Evolutionary conservation across 208 protist species (phyloP), one percentile per base, ranked within the genome.

Genomic region (Leishmania major): DNA sequence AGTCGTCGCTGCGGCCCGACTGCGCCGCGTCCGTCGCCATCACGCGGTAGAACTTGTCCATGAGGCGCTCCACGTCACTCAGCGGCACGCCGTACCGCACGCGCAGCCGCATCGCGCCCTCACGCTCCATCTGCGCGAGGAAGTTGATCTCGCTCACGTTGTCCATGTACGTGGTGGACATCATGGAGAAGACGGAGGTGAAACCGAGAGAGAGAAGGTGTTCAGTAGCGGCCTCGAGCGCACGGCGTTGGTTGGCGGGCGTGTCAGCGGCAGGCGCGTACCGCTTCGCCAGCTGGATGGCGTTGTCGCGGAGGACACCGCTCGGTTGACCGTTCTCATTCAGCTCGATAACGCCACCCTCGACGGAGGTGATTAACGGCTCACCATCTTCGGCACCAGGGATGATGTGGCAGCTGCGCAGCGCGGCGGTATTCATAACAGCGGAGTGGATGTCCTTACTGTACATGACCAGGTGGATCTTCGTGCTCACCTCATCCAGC

Each of bases 291-390:
- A 83, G 49, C 45, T 77, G 70, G 5, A 93, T 86, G 17, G 90
- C 92, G 57, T 91, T 91, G 73, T 95, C 90, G 67, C 89, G 84
- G n/a, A 95, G 73, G 51, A 94, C 77, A 31, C 90, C 92, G 60
- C 81, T 95, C 28, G 90, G 89, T 74, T 83, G 74, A 17, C 91
- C 90, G 49, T 84, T 59, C 43, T 51, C 86, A 45, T 89, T 84
- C 22, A 73, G 40, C 78, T 91, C 88, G 60, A 91, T 87, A 35
- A 77, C 77, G 37, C 88, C 87, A 17, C 83, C 82, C 43, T 87
- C 85, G 17, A 89, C 78, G 15, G 59, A 37, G 35, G 89, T 90
- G 53, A 88, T 79, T 17, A 90, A 78, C 22, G 82, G 80, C 62
- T 84, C 83, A 31, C 62, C 84, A 79, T 88, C 81, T 25, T 70